These are phyloP conservation scores for Lodderomyces orthopsilosis DNA, from an alignment of 1,139 yeast species.

Conservation along the genomic window DNA sequence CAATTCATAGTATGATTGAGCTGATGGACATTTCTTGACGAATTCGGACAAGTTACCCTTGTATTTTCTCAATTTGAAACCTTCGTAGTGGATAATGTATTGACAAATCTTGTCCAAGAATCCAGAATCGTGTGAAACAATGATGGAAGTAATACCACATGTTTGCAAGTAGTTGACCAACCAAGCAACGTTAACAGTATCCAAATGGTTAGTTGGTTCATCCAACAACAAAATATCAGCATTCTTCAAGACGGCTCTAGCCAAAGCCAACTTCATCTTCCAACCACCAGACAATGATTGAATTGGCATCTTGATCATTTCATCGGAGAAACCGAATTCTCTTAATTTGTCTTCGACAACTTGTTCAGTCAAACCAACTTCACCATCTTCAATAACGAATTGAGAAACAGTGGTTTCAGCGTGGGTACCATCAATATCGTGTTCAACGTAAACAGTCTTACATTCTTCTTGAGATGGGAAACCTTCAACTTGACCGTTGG, in stretches of 20 bases:
- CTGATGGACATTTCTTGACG: slow-evolving; percentile 98
- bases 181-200: slow-evolving; percentile 99
- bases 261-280: slow-evolving; percentile 99
- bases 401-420: slow-evolving; percentile 92
- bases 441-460: slow-evolving; percentile 98
- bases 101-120: slow-evolving; percentile 97
- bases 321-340: slow-evolving; percentile 91
- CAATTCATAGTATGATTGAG: slow-evolving; percentile 96
- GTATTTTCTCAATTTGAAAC: slow-evolving; percentile 99
- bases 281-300: slow-evolving; percentile 99
- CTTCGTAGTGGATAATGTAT: slow-evolving; percentile 99
- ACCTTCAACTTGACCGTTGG: slow-evolving; percentile 99
- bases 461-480: slow-evolving; percentile 99
- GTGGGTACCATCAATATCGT: slow-evolving; percentile 97
- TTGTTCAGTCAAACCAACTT: slow-evolving; percentile 70
- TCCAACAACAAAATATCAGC: slow-evolving; percentile 97
- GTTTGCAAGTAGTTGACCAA: slow-evolving; percentile 97
- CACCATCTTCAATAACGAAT: slow-evolving; percentile 80
- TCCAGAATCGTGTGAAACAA: slow-evolving; percentile 99
- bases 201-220: slow-evolving; percentile 99
- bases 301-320: slow-evolving; percentile 89
- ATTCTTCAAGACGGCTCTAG: slow-evolving; percentile 98
- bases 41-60: slow-evolving; percentile 99
- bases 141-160: slow-evolving; percentile 96
- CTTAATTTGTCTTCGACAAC: slow-evolving; percentile 69